Base-by-base conservation (phyloP, 169 alveolate species). In the Neospora caninum region DNA sequence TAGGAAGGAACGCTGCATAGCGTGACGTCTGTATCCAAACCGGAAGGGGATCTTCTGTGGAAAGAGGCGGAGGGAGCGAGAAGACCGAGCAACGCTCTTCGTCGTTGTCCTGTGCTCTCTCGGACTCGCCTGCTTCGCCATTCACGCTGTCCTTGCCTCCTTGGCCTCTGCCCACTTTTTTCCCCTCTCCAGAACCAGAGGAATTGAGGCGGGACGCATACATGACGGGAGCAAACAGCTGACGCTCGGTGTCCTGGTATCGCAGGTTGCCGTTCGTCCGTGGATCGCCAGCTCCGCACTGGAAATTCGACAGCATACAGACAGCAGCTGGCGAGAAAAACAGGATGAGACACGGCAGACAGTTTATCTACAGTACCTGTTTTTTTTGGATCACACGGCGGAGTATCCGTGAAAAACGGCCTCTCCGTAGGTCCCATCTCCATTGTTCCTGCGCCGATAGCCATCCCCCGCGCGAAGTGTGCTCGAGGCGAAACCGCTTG, bases 171-270 rank as follows among this genome's bases (percentile, higher is more conserved):
- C 34, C 20, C 73, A 7, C 7, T 27, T 27, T 64, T 27, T 4
- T 16, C 73, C 31, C 31, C 34, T 27, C 34, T 22, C 34, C 34
- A 29, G 73, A 13, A 22, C 34, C 73, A 18, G 64, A 53, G 64
- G 27, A 7, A 18, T 18, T 18, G 49, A 78, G 86, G 41, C 86
- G 86, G 20, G 86, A 78, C 39, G 86, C 86, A n/a, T 78, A 78
- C 86, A 78, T 78, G 45, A 78, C 86, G 45, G 86, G 86, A 43
- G 86, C 42, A 20, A 78, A 16, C 27, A 36, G 45, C 86, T 78
- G 43, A 4, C 49, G 43, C 43, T 22, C 73, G 1, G 73, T 22
- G 73, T 64, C 73, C 31, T 64, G 73, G 20, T 64, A 27, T 4
- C 25, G n/a, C 73, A 16, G n/a, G 31, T 29, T 64, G n/a, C 73